Conservation (phyloP, 441 rosid genomes). For the Pelargonium fulgidum region DNA sequence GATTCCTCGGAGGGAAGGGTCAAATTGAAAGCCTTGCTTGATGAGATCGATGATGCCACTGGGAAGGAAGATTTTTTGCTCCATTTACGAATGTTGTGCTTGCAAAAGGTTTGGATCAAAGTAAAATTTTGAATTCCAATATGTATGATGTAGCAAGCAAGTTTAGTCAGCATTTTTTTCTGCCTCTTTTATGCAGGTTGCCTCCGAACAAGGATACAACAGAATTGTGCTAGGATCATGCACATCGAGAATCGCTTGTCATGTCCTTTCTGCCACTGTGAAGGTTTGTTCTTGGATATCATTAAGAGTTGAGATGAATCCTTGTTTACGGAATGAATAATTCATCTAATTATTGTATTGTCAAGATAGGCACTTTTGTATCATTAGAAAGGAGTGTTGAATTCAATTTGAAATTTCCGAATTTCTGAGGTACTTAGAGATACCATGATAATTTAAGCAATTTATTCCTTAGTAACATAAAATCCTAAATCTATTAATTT, state of each 20-base stretch:
- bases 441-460: too few species aligned
- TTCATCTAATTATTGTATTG: too few species aligned
- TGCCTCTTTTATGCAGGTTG: constrained; percentile 44
- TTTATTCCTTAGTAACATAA: neutral
- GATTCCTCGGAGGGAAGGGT: constrained; percentile 38
- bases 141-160: too few species aligned
- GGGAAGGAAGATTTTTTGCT: constrained; percentile 79
- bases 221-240: constrained; percentile 66
- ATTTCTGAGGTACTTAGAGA: too few species aligned
- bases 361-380: too few species aligned
- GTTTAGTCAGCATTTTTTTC: neutral
- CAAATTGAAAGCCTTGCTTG: constrained; percentile 40
- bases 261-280: constrained; percentile 78
- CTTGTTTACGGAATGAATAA: neutral
- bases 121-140: too few species aligned
- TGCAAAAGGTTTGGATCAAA: constrained; percentile 61
- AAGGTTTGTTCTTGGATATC: constrained; percentile 45
- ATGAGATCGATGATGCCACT: constrained; percentile 47
- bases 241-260: constrained; percentile 77
- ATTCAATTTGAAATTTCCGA: too few species aligned
- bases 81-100: constrained; percentile 50
- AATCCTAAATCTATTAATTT: too few species aligned
- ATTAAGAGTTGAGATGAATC: constrained; percentile 1
- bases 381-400: too few species aligned
- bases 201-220: constrained; percentile 66